These are phyloP conservation scores for Aspergillus sp. DNA, from an alignment of 2,329 filamentous ascomycete genomes.

Conservation along the genomic window DNA sequence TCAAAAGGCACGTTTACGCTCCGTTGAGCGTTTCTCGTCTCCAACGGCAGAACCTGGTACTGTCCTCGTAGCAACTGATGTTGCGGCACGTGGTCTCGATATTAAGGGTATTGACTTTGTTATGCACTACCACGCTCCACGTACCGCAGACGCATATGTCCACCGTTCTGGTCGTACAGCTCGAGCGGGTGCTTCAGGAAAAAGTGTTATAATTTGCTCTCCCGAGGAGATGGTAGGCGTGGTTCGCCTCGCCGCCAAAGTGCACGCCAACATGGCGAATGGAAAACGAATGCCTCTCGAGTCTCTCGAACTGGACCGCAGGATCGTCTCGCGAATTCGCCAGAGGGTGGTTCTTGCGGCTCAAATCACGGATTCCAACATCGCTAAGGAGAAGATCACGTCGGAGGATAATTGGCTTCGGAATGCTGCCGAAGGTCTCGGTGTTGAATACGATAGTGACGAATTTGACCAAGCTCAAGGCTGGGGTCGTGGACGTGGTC, in stretches of 20 bases:
- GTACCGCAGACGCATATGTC: slow-evolving; percentile 88
- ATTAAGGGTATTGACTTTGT: slow-evolving; percentile 87
- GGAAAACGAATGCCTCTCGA: slow-evolving; percentile 64
- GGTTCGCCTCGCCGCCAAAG: slow-evolving; percentile 78
- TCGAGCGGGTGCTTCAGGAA: slow-evolving; percentile 72
- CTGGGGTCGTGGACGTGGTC: slow-evolving; percentile 59
- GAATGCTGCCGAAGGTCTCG: slow-evolving; percentile 83
- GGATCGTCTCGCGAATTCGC: slow-evolving; percentile 72
- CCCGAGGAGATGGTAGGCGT: slow-evolving; percentile 89
- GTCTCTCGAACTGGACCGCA: slow-evolving; percentile 79
- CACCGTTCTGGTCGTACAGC: slow-evolving; percentile 94
- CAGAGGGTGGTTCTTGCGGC: slow-evolving; percentile 80
- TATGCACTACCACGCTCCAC: slow-evolving; percentile 92
- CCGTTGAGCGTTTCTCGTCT: slow-evolving; percentile 82
- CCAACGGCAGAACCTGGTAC: slow-evolving; percentile 54
- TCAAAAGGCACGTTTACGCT: slow-evolving; percentile 91
- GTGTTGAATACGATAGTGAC: slow-evolving; percentile 89
- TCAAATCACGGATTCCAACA: slow-evolving; percentile 74
- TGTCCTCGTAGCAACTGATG: slow-evolving; percentile 88
- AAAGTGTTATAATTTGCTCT: slow-evolving; percentile 83
- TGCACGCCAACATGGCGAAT: slow-evolving; percentile 65
- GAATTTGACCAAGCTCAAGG: slow-evolving; percentile 68
- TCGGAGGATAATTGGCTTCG: slow-evolving; percentile 83
- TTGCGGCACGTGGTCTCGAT: slow-evolving; percentile 89
- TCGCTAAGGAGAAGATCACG: slow-evolving; percentile 83